A percentile compares a stretch with the other conserved stretches of the same genome.
phyloP scores from a whole-genome alignment of 768 basidiomycete genomes.

The Phylloporus sp. region DNA sequence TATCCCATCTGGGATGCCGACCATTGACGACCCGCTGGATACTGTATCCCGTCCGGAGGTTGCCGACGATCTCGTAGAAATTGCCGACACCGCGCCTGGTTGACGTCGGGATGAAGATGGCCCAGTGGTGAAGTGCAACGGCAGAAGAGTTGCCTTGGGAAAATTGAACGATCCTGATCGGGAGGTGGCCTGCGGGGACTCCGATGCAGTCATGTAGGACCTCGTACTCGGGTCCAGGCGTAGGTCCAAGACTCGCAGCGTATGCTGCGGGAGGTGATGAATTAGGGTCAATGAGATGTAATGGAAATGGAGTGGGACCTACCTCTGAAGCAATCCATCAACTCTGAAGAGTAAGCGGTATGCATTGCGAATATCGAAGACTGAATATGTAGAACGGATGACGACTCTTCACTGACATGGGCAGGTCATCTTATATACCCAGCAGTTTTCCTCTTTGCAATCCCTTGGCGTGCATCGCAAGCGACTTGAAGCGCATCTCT shows the following conservation, averaged over 20 bases:
- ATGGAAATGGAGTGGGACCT: background rate
- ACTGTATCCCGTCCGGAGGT: background rate
- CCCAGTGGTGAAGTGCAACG: slow-evolving; percentile 1
- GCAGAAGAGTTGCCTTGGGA: background rate
- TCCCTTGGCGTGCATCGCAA: background rate
- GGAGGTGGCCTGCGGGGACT: slow-evolving; percentile 3
- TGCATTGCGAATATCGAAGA: slow-evolving; percentile 2
- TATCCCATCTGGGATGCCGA: background rate
- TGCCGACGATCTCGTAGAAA: slow-evolving; percentile 6
- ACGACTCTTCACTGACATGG: slow-evolving; percentile 2
- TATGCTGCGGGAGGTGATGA: slow-evolving; percentile 1
- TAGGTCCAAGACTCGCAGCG: slow-evolving; percentile 2
- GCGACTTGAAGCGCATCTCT: background rate
- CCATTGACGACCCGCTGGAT: background rate
- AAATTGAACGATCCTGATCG: slow-evolving; percentile 6
- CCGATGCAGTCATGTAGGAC: slow-evolving; percentile 4
- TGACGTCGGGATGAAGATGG: slow-evolving; percentile 6
- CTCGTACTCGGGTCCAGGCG: slow-evolving; percentile 1
- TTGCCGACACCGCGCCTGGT: slow-evolving; percentile 3
- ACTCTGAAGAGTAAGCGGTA: slow-evolving; percentile 4
- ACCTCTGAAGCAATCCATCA: slow-evolving; percentile 7
- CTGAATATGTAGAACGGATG: background rate
- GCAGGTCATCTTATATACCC: slow-evolving; percentile 5
- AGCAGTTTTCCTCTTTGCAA: background rate
- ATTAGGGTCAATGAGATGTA: background rate